A percentile compares a stretch with the other conserved stretches of the same genome.
phyloP scores from a whole-genome alignment of 2,329 filamentous ascomycete genomes.

The Ophiostoma himal-ulmi region DNA sequence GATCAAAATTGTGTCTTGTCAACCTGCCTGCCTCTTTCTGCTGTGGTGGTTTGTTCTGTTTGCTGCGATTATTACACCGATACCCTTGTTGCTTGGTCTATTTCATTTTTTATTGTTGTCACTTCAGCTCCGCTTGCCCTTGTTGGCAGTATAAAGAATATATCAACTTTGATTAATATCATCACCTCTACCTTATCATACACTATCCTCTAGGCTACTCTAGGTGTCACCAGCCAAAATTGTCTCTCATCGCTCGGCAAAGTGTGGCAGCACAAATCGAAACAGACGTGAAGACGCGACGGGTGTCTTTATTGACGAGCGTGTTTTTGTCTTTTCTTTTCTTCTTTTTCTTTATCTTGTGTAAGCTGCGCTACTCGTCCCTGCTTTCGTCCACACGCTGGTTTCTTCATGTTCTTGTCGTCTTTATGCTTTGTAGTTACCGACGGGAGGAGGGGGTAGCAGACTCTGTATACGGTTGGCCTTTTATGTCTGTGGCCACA shows the following conservation, averaged over 20 bases:
- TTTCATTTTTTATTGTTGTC: background rate
- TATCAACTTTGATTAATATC: background rate
- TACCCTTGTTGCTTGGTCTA: background rate
- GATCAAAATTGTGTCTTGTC: too few relatives aligned
- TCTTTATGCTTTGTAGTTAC: background rate
- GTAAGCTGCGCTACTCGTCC: background rate
- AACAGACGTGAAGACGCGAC: background rate
- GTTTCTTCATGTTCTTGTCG: background rate
- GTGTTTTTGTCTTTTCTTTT: background rate
- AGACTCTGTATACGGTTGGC: background rate
- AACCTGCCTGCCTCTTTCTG: background rate
- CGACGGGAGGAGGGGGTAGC: background rate
- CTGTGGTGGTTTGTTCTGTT: background rate
- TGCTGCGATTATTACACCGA: background rate
- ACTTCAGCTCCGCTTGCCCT: background rate
- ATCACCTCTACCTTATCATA: background rate
- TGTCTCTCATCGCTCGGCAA: conserved; percentile 13
- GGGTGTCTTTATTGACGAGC: background rate
- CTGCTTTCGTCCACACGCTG: background rate
- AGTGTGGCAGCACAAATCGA: background rate
- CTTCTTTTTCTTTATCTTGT: background rate
- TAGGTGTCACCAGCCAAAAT: background rate
- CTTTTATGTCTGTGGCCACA: too few relatives aligned
- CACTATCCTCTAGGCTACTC: background rate
- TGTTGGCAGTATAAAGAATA: background rate